These are phyloP conservation scores for Ceratocystis papillata DNA, from an alignment of 2,329 filamentous ascomycete species.

Conservation along the genomic window DNA sequence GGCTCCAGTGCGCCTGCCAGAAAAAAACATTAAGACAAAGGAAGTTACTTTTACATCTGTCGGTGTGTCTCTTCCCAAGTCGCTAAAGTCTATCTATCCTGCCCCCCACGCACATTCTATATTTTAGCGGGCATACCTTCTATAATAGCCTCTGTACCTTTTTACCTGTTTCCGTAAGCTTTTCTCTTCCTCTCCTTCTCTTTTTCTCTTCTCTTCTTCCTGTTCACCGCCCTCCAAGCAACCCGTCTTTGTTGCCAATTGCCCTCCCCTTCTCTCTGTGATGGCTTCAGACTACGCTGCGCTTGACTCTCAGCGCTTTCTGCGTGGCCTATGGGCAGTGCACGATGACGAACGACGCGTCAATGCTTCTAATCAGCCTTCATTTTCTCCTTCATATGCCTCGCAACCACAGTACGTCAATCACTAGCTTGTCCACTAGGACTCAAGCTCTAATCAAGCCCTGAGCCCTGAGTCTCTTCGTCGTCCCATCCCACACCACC, in stretches of 20 bases:
- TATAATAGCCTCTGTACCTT: too few relatives aligned
- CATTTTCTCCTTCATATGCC: not conserved
- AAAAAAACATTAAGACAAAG: not conserved
- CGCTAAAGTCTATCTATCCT: not conserved
- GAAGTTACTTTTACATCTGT: not conserved
- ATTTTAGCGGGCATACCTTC: too few relatives aligned
- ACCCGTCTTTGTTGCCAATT: not conserved
- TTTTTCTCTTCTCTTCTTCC: slow-evolving; percentile 12
- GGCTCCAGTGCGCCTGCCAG: too few relatives aligned
- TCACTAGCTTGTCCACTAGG: not conserved
- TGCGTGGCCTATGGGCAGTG: slow-evolving; percentile 14
- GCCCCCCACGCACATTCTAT: not conserved
- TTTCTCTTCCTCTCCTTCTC: not conserved
- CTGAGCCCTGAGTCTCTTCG: not conserved
- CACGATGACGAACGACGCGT: slow-evolving; percentile 15
- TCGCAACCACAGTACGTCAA: not conserved
- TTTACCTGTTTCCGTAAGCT: not conserved
- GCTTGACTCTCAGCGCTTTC: slow-evolving; percentile 18
- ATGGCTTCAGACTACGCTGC: slow-evolving; percentile 14
- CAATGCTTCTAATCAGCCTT: not conserved
- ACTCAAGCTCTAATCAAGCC: not conserved
- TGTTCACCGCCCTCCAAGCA: not conserved
- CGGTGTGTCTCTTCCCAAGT: not conserved
- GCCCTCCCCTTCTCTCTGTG: not conserved
- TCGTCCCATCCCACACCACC: not conserved